Evolutionary conservation across 2,329 filamentous ascomycete genomes (phyloP).

Genomic region (Apiospora arundinis): DNA sequence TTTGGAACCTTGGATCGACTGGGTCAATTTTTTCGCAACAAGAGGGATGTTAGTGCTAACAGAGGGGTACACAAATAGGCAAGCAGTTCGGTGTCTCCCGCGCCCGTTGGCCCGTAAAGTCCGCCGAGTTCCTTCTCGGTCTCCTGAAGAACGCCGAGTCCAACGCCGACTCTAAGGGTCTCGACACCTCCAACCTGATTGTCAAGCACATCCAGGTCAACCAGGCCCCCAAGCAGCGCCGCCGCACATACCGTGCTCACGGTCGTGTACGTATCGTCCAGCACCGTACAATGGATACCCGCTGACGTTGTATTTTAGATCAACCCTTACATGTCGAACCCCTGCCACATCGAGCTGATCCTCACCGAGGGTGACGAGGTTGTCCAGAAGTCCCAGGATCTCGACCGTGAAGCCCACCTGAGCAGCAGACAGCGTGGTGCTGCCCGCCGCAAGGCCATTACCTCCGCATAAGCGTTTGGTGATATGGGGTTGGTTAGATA

Average conservation of each 20-base stretch:
- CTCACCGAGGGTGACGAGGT: slow-evolving; percentile 96
- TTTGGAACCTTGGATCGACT: background rate
- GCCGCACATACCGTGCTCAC: slow-evolving; percentile 99
- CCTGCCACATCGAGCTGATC: slow-evolving; percentile 99
- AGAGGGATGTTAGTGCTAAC: background rate
- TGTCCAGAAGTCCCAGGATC: slow-evolving; percentile 85
- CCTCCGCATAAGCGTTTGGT: slow-evolving; percentile 59
- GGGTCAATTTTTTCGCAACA: background rate
- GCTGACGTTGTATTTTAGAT: slow-evolving; percentile 64
- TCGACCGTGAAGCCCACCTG: slow-evolving; percentile 72
- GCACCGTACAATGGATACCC: slow-evolving; percentile 16
- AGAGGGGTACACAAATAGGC: slow-evolving; percentile 60
- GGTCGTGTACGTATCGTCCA: slow-evolving; percentile 82
- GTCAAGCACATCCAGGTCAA: slow-evolving; percentile 99
- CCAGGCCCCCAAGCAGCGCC: slow-evolving; percentile 99
- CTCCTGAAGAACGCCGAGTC: slow-evolving; percentile 98
- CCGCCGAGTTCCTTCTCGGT: slow-evolving; percentile 94
- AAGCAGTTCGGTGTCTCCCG: slow-evolving; percentile 98
- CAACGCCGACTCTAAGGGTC: slow-evolving; percentile 96
- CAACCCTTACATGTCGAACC: slow-evolving; percentile 99
- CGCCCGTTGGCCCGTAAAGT: slow-evolving; percentile 99
- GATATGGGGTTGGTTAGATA: slow-evolving; percentile 37
- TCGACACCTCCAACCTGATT: slow-evolving; percentile 95
- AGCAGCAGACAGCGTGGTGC: slow-evolving; percentile 90
- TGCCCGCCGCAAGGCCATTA: slow-evolving; percentile 68